A percentile compares a stretch with the other conserved stretches of the same genome.
phyloP scores from a whole-genome alignment of 805 yeast genomes.

The Phaffomyces thermotolerans region DNA sequence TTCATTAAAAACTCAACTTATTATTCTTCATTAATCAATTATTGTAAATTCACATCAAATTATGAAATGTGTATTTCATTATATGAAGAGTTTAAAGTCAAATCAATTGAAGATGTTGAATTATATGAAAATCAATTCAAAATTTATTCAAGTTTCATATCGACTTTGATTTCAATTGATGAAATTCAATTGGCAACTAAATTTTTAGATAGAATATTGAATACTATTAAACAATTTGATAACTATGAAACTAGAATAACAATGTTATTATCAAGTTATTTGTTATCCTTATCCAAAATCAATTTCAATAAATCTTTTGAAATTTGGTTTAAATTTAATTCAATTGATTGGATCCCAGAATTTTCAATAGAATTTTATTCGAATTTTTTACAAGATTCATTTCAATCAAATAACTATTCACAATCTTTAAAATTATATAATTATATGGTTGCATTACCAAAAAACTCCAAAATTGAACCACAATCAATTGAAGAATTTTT shows the following conservation, averaged over 20 bases:
- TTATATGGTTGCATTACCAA: conserved; percentile 30
- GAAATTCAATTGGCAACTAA: conserved; percentile 45
- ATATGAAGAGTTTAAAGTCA: conserved; percentile 32
- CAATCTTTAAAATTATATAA: conserved; percentile 29
- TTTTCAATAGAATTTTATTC: conserved; percentile 33
- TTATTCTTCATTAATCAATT: conserved; percentile 33
- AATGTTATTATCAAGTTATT: conserved; percentile 36
- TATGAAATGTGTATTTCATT: conserved; percentile 30
- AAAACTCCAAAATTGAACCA: not conserved
- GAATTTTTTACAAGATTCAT: conserved; percentile 27
- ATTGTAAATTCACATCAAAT: conserved; percentile 33
- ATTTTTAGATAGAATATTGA: conserved; percentile 48
- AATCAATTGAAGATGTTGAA: conserved; percentile 6
- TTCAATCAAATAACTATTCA: conserved; percentile 22
- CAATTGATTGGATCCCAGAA: conserved; percentile 34
- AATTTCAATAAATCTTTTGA: conserved; percentile 28
- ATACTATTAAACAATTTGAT: conserved; percentile 33
- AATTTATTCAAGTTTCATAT: conserved; percentile 45
- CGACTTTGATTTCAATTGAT: conserved; percentile 44
- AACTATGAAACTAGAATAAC: conserved; percentile 31
- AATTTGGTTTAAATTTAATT: conserved; percentile 30
- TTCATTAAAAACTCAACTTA: conserved; percentile 26
- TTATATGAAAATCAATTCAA: conserved; percentile 34
- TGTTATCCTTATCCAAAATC: conserved; percentile 30
- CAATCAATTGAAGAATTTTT: conserved; percentile 6